Evolutionary conservation across 768 basidiomycete species (phyloP).

Genomic region (Tylopilus sp.): DNA sequence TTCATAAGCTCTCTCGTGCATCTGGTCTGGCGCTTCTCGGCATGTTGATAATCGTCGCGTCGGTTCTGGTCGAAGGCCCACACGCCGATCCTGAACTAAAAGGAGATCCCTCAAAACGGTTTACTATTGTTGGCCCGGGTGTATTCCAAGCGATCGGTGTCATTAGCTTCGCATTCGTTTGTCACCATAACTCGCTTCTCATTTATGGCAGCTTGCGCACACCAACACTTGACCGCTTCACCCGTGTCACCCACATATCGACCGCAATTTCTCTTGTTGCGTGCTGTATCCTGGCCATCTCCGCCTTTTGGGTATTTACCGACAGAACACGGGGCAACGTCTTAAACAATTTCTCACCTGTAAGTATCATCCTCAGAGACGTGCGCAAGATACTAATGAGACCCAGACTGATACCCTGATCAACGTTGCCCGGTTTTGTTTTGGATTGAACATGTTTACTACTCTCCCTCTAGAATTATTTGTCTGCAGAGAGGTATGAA

Average conservation of each 20-base stretch:
- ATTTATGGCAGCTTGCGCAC: conserved; percentile 93
- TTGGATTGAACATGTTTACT: conserved; percentile 97
- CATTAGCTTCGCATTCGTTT: conserved; percentile 95
- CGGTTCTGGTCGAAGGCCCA: conserved; percentile 81
- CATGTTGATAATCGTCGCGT: conserved; percentile 89
- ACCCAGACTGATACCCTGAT: conserved; percentile 77
- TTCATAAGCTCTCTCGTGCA: conserved; percentile 93
- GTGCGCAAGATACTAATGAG: conserved; percentile 4
- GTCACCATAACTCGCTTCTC: conserved; percentile 95
- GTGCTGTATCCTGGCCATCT: conserved; percentile 81
- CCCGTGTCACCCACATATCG: conserved; percentile 89
- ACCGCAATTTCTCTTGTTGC: conserved; percentile 79
- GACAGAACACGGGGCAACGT: conserved; percentile 94
- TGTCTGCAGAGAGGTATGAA: conserved; percentile 87
- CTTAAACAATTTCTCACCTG: conserved; percentile 87
- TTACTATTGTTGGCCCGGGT: conserved; percentile 73
- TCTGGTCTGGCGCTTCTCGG: conserved; percentile 87
- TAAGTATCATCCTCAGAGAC: conserved; percentile 28
- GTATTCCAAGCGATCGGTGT: conserved; percentile 96
- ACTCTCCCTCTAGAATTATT: conserved; percentile 95
- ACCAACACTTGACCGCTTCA: conserved; percentile 92
- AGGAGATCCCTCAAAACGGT: conserved; percentile 72
- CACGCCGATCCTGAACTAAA: conserved; percentile 69
- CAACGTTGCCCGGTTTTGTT: conserved; percentile 92
- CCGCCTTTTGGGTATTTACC: conserved; percentile 87